phyloP scores from a whole-genome alignment of 2,329 filamentous ascomycete genomes.

The Penicillium concentricum region DNA sequence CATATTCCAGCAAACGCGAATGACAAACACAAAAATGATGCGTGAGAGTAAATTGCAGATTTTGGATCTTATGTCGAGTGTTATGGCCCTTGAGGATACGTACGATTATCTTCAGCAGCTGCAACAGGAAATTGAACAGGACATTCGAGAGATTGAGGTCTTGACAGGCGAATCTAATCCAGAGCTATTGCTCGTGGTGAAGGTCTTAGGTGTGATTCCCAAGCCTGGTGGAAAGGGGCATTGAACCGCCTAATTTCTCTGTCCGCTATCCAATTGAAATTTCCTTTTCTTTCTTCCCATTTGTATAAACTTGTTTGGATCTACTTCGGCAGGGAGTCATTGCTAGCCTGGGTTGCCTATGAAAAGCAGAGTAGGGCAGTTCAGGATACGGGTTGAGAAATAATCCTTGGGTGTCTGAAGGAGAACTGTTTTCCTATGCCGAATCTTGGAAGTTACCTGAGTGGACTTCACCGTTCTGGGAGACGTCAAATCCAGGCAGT shows the following conservation, averaged over 20 bases:
- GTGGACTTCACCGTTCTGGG: too few species aligned
- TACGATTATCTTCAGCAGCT: not conserved
- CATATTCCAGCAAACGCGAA: not conserved
- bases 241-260: not conserved
- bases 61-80: not conserved
- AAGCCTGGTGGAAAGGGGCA: not conserved
- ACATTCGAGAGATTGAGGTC: not conserved
- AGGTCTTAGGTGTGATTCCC: not conserved
- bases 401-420: too few species aligned
- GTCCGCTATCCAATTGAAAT: not conserved
- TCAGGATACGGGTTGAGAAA: too few species aligned
- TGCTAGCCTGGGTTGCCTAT: too few species aligned
- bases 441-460: too few species aligned
- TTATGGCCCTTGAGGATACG: not conserved
- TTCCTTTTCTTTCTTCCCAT: not conserved
- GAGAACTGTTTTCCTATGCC: too few species aligned
- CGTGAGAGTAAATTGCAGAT: not conserved
- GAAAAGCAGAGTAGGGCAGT: too few species aligned
- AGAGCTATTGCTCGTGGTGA: not conserved
- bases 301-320: not conserved
- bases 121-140: not conserved
- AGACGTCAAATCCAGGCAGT: too few species aligned
- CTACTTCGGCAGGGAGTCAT: not conserved
- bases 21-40: not conserved
- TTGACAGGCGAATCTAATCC: not conserved